Percentiles rank a stretch among this genome's conserved stretches.
phyloP scores from a whole-genome alignment of 129 eudicot species.

The Kitagawia praeruptora region DNA sequence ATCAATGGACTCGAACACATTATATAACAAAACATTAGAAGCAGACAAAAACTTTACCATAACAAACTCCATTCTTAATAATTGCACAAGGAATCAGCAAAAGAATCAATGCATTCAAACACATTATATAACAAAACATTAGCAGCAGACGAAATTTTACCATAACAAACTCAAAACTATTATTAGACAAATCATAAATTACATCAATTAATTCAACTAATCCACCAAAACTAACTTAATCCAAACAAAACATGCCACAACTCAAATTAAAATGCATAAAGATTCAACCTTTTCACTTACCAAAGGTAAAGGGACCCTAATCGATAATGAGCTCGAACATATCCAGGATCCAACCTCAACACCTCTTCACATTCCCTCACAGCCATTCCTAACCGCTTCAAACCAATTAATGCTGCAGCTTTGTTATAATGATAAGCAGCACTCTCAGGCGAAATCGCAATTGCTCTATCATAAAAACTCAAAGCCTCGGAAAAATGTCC shows the following conservation, averaged over 20 bases:
- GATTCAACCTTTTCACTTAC: slow-evolving; percentile 37
- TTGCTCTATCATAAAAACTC: slow-evolving; percentile 54
- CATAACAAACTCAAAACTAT: background rate
- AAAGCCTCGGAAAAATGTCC: slow-evolving; percentile 63
- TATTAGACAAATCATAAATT: background rate
- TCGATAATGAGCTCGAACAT: slow-evolving; percentile 66
- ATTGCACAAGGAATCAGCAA: background rate
- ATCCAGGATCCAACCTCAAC: slow-evolving; percentile 63
- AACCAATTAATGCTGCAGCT: slow-evolving; percentile 69
- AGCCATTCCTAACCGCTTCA: slow-evolving; percentile 54
- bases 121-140: background rate
- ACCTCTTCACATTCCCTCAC: slow-evolving; percentile 82
- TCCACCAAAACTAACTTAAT: background rate
- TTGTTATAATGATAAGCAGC: slow-evolving; percentile 73
- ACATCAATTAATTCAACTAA: background rate
- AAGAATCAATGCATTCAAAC: background rate
- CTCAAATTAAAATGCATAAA: background rate
- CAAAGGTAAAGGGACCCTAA: slow-evolving; percentile 77
- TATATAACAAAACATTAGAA: background rate
- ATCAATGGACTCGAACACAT: background rate
- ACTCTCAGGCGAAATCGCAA: slow-evolving; percentile 51
- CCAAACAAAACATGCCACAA: background rate
- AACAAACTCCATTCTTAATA: background rate
- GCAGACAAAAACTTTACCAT: background rate
- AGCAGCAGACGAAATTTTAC: background rate